phyloP scores from a whole-genome alignment of 2,329 filamentous ascomycete species.

The Botryotinia narcissicola region DNA sequence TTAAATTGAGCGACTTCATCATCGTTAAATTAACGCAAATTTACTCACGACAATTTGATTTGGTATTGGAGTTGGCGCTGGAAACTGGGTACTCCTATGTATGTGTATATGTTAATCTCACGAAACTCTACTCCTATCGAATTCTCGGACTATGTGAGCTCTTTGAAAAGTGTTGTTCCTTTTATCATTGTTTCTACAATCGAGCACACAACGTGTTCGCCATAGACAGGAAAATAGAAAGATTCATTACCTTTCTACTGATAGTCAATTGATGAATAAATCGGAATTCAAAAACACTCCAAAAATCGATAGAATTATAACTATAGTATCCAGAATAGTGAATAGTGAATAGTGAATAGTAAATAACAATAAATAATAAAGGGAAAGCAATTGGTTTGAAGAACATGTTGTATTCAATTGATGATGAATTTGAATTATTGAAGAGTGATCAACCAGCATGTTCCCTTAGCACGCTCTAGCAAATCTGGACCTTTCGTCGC shows the following conservation, averaged over 20 bases:
- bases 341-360: not conserved
- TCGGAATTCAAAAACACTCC: not conserved
- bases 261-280: not conserved
- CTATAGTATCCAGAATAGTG: not conserved
- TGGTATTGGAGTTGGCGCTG: slow-evolving; percentile 16
- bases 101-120: slow-evolving; percentile 4
- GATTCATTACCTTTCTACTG: not conserved
- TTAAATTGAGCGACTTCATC: slow-evolving; percentile 40
- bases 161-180: not conserved
- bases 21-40: not conserved
- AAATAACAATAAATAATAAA: not conserved
- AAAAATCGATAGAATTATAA: not conserved
- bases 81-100: not conserved
- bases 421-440: not conserved
- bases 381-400: not conserved
- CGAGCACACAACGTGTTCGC: too few species aligned
- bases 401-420: not conserved
- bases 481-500: not conserved
- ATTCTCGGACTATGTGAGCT: not conserved
- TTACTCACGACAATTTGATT: slow-evolving; percentile 3
- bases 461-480: slow-evolving; percentile 5
- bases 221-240: not conserved
- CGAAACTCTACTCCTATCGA: slow-evolving; percentile 12
- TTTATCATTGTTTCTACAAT: not conserved
- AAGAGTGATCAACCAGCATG: not conserved